These are phyloP conservation scores for Alternaria atra DNA, from an alignment of 2,329 filamentous ascomycete species.

Conservation along the genomic window DNA sequence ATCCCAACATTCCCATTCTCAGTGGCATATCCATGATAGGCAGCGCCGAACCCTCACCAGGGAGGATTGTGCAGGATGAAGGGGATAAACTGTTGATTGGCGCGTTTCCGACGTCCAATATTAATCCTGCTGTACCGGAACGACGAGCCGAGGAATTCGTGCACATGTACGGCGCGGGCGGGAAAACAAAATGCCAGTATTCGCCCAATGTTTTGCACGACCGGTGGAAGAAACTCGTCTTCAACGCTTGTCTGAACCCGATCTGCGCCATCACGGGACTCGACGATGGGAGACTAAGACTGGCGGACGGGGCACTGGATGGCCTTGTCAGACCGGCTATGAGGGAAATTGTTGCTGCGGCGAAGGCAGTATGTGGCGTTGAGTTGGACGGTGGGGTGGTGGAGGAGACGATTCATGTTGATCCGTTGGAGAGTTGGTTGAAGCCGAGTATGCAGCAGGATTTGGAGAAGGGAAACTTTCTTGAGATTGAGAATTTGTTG, in stretches of 20 bases:
- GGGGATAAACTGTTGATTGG: conserved; percentile 62
- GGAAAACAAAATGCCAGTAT: conserved; percentile 56
- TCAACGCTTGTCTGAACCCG: conserved; percentile 62
- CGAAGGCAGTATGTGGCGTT: conserved; percentile 56
- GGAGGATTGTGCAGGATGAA: conserved; percentile 63
- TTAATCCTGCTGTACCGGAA: conserved; percentile 32
- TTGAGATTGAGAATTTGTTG: conserved; percentile 66
- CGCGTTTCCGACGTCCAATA: conserved; percentile 55
- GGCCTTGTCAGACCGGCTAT: conserved; percentile 63
- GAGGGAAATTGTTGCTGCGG: conserved; percentile 59
- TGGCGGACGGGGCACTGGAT: conserved; percentile 57
- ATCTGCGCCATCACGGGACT: conserved; percentile 62
- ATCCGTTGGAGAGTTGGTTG: conserved; percentile 61
- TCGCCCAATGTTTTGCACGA: conserved; percentile 55
- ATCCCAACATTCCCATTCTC: conserved; percentile 63
- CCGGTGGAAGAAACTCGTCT: conserved; percentile 63
- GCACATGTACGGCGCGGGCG: conserved; percentile 57
- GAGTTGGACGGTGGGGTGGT: conserved; percentile 56
- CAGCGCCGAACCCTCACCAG: conserved; percentile 58
- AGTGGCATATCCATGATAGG: conserved; percentile 64
- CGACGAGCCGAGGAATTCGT: conserved; percentile 56
- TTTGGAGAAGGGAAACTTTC: conserved; percentile 63
- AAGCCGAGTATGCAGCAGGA: conserved; percentile 66
- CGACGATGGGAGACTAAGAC: conserved; percentile 61
- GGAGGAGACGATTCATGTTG: conserved; percentile 57